These are phyloP conservation scores for Berkeleyomyces rouxiae DNA, from an alignment of 2,329 filamentous ascomycete species.

Conservation along the genomic window DNA sequence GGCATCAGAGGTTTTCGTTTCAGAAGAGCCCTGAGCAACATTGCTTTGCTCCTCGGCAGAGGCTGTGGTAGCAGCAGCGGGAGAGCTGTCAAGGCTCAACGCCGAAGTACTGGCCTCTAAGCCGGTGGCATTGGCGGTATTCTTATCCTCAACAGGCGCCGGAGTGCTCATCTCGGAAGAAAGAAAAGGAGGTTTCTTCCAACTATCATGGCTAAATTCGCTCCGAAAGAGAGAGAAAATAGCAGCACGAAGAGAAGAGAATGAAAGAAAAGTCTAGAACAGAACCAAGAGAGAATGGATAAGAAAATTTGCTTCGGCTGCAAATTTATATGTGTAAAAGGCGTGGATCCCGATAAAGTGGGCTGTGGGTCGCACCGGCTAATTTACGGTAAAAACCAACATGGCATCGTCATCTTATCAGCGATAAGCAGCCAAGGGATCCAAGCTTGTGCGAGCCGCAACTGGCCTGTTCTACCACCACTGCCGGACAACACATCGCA, in stretches of 20 bases:
- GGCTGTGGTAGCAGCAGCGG: not conserved
- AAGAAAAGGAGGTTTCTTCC: not conserved
- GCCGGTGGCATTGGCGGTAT: constrained; percentile 1
- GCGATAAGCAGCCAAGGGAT: not conserved
- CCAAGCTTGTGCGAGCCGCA: constrained; percentile 1
- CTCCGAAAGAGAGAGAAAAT: constrained; percentile 4
- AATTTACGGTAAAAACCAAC: not conserved
- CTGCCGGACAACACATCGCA: too few species aligned
- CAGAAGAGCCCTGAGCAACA: constrained; percentile 3
- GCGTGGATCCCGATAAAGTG: constrained; percentile 1
- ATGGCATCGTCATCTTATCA: not conserved
- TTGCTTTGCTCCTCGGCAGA: not conserved
- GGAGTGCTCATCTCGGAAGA: constrained; percentile 13
- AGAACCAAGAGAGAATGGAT: constrained; percentile 5
- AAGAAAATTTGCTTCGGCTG: not conserved
- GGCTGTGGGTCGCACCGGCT: not conserved
- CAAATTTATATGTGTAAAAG: not conserved
- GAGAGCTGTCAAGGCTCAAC: constrained; percentile 5
- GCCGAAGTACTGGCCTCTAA: constrained; percentile 5
- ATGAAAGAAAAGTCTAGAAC: constrained; percentile 6
- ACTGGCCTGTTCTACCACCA: not conserved
- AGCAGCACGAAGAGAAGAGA: not conserved
- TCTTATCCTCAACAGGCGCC: constrained; percentile 11
- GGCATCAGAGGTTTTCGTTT: not conserved
- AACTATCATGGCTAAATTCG: constrained; percentile 10